Conservation (phyloP, 306 rosid genomes). For the Acacia confusa region DNA sequence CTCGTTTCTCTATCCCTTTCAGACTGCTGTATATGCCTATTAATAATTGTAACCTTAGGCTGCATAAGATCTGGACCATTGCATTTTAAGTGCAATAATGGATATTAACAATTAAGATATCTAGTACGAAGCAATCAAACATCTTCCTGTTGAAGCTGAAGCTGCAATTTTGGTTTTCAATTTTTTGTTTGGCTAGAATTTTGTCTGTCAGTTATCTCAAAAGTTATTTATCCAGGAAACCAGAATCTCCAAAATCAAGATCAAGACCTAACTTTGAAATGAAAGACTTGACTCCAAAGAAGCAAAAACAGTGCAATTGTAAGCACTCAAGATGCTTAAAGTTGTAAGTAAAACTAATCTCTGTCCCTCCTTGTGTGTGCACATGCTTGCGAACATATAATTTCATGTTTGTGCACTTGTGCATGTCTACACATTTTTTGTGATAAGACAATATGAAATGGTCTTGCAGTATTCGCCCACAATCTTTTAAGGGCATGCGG, state of each 20-base stretch:
- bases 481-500: conserved; percentile 8
- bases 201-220: conserved; percentile 28
- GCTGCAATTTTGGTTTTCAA: background rate
- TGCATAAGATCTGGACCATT: background rate
- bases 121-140: background rate
- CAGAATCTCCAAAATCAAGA: conserved; percentile 87
- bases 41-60: background rate
- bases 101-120: background rate
- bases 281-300: conserved; percentile 89
- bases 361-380: conserved; percentile 5
- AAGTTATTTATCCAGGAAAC: conserved; percentile 66
- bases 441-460: conserved; percentile 19
- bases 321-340: conserved; percentile 95
- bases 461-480: conserved; percentile 15
- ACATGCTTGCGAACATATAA: background rate
- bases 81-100: background rate
- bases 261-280: conserved; percentile 68
- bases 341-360: conserved; percentile 66
- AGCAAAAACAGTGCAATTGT: conserved; percentile 96
- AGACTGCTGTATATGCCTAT: background rate
- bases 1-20: background rate
- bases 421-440: background rate
- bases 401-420: background rate
- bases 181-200: background rate
- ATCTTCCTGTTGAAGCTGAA: background rate